A percentile compares a stretch with the other conserved stretches of the same genome.
Conservation (phyloP, 116 monocot genomes). For the Papilionanthe hybrid region DNA sequence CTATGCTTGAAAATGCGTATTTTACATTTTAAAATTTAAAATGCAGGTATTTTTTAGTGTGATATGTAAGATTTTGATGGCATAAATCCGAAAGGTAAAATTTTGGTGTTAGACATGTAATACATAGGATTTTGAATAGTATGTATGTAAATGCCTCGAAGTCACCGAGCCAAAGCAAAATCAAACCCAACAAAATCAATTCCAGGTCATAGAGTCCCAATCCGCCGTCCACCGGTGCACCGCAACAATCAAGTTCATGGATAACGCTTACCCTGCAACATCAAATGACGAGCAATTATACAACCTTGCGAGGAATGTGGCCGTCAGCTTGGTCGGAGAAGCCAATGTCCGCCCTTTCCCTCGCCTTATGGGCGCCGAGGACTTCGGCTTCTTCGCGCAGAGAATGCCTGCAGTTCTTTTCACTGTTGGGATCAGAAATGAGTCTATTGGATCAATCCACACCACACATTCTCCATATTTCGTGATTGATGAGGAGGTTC, state of each 20-base stretch:
- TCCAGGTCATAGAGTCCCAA: conserved; percentile 47
- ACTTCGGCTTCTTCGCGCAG: conserved; percentile 62
- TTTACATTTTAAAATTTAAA: no score
- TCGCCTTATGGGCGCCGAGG: conserved; percentile 48
- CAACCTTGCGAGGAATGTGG: conserved; percentile 40
- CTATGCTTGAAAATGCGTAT: no score
- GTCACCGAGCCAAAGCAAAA: no score
- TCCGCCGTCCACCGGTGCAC: conserved; percentile 42
- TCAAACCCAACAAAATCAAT: not conserved
- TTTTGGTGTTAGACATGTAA: no score
- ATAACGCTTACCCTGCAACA: conserved; percentile 42
- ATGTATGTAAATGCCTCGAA: no score
- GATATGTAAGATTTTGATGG: no score
- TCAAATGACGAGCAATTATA: conserved; percentile 47
- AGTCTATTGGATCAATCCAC: conserved; percentile 20
- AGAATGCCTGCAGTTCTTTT: conserved; percentile 43
- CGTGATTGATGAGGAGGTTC: conserved; percentile 45
- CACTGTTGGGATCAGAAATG: conserved; percentile 42
- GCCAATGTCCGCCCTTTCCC: conserved; percentile 24
- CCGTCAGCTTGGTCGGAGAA: conserved; percentile 32
- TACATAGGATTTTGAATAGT: no score
- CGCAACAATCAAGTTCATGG: conserved; percentile 54
- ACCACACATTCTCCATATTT: conserved; percentile 53
- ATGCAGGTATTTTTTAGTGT: no score
- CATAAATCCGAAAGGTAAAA: no score